Evolutionary conservation across 2,329 filamentous ascomycete species (phyloP).

Genomic region (Colletotrichum orbiculare): DNA sequence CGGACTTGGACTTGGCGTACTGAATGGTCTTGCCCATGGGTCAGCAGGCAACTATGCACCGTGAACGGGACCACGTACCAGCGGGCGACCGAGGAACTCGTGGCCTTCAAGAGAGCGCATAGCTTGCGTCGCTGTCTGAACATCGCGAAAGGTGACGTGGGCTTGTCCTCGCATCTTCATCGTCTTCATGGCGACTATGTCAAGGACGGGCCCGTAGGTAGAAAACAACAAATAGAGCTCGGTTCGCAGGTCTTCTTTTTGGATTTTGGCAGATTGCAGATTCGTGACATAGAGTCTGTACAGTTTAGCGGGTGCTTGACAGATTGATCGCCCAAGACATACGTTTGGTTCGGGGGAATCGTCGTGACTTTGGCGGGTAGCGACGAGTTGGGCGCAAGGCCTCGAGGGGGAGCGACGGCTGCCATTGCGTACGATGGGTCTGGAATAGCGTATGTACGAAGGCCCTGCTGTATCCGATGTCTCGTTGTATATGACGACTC

Average conservation of each 20-base stretch:
- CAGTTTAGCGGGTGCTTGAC: constrained; percentile 22
- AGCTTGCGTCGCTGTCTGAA: constrained; percentile 92
- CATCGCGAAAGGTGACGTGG: constrained; percentile 89
- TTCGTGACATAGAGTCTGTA: constrained; percentile 88
- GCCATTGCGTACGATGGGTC: constrained; percentile 42
- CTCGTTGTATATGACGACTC: background rate
- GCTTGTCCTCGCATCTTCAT: constrained; percentile 95
- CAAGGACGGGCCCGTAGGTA: constrained; percentile 91
- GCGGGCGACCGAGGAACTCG: constrained; percentile 83
- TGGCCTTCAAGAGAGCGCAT: constrained; percentile 90
- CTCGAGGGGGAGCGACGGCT: constrained; percentile 50
- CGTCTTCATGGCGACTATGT: constrained; percentile 90
- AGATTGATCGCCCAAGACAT: constrained; percentile 47
- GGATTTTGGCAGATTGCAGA: constrained; percentile 85
- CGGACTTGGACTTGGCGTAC: constrained; percentile 90
- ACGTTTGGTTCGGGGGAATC: constrained; percentile 82
- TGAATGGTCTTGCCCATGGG: constrained; percentile 76
- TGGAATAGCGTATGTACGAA: too few species aligned
- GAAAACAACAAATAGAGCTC: constrained; percentile 94
- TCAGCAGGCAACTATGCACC: constrained; percentile 1
- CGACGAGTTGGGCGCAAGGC: constrained; percentile 53
- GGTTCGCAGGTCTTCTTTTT: constrained; percentile 87
- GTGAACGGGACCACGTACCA: constrained; percentile 69
- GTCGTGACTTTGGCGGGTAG: constrained; percentile 62
- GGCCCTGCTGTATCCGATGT: background rate